Conservation (phyloP, 2,329 filamentous ascomycete genomes). For the Stachybotrys chlorohalonatus region DNA sequence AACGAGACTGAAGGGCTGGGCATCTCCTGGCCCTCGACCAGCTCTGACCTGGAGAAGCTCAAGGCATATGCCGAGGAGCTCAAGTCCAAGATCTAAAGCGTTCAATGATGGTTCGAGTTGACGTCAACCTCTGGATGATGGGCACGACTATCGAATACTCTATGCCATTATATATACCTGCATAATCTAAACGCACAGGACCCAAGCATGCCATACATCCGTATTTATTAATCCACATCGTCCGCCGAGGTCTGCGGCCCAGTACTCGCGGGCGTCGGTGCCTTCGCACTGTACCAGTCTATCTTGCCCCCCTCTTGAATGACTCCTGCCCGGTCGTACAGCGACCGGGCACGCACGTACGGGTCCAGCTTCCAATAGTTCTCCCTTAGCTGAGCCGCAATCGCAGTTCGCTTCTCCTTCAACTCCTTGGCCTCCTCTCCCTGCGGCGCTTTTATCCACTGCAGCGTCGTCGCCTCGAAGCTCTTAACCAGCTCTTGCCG, state of each 20-base stretch:
- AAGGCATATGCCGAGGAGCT: slow-evolving; percentile 74
- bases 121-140: neutral
- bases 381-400: slow-evolving; percentile 55
- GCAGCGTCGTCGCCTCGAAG: slow-evolving; percentile 65
- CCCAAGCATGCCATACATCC: neutral
- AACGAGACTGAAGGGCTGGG: slow-evolving; percentile 71
- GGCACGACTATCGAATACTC: neutral
- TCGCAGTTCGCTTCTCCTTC: slow-evolving; percentile 46
- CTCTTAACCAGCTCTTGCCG: slow-evolving; percentile 58
- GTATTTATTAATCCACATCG: slow-evolving; percentile 32
- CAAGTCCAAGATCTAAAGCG: slow-evolving; percentile 63
- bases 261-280: slow-evolving; percentile 9
- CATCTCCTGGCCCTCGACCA: slow-evolving; percentile 69
- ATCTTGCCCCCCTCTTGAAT: slow-evolving; percentile 59
- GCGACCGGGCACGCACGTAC: slow-evolving; percentile 70
- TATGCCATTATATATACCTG: neutral
- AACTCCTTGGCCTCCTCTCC: slow-evolving; percentile 34
- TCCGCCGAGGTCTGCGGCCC: slow-evolving; percentile 28
- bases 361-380: slow-evolving; percentile 91
- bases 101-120: neutral
- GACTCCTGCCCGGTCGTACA: slow-evolving; percentile 76
- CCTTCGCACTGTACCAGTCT: slow-evolving; percentile 52
- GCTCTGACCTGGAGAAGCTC: slow-evolving; percentile 71
- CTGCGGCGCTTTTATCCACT: slow-evolving; percentile 55
- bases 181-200: neutral